Percentiles rank a stretch among this genome's conserved stretches.
phyloP scores from a whole-genome alignment of 164 flowering plant genomes.

The Tetracentron sinense region DNA sequence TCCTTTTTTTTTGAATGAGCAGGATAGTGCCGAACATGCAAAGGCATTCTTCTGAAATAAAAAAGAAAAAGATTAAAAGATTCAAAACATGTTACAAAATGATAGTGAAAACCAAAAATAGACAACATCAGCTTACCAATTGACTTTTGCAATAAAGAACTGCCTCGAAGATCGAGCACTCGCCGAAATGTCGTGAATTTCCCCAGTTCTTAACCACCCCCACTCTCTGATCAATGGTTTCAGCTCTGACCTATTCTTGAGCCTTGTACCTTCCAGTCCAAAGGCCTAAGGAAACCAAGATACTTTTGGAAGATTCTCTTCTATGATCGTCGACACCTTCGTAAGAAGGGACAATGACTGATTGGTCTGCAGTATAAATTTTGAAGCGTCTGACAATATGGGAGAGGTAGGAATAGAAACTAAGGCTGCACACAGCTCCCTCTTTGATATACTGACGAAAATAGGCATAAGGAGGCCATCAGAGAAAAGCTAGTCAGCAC shows the following conservation, averaged over 20 bases:
- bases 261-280: constrained; percentile 6
- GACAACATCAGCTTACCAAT: constrained; percentile 23
- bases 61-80: neutral
- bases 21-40: no score
- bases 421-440: neutral
- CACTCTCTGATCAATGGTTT: no score
- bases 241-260: constrained; percentile 16
- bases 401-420: constrained; percentile 2
- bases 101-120: neutral
- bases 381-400: constrained; percentile 14
- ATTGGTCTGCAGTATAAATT: neutral
- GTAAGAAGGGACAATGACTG: constrained; percentile 6
- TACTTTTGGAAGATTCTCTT: constrained; percentile 25
- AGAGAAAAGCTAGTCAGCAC: constrained; percentile 54
- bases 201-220: no score
- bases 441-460: constrained; percentile 16
- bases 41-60: constrained; percentile 25
- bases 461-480: constrained; percentile 42
- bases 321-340: constrained; percentile 26
- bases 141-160: constrained; percentile 74
- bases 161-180: constrained; percentile 56
- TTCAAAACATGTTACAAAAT: neutral
- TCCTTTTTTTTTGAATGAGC: neutral
- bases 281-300: constrained; percentile 24
- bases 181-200: constrained; percentile 28